phyloP scores from a whole-genome alignment of 148 eudicot genomes.

The Talinum fruticosum region DNA sequence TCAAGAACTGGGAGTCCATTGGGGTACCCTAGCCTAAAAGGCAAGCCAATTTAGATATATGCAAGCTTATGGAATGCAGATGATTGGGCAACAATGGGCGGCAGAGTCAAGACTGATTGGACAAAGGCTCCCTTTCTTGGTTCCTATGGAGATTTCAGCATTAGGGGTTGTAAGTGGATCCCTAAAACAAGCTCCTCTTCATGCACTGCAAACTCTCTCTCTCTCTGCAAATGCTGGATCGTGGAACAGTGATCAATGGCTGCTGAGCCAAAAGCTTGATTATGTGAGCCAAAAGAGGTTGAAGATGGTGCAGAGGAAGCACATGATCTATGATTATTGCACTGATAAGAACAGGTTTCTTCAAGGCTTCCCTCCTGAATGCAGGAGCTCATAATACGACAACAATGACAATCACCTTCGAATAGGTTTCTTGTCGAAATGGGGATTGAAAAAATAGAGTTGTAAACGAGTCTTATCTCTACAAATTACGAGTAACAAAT shows the following conservation, averaged over 20 bases:
- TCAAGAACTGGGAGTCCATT: not conserved
- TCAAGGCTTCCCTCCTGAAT: constrained; percentile 14
- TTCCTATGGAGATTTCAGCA: constrained; percentile 17
- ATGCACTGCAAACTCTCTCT: not conserved
- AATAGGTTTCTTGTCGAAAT: not conserved
- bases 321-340: constrained; percentile 27
- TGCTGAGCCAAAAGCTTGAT: constrained; percentile 3
- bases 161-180: constrained; percentile 3
- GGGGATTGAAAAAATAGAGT: not conserved
- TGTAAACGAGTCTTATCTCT: no score
- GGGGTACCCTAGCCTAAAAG: constrained; percentile 15
- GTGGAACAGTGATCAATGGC: constrained; percentile 12
- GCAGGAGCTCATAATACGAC: not conserved
- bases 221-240: not conserved
- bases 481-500: no score
- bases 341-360: constrained; percentile 14
- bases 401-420: not conserved
- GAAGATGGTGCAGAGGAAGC: constrained; percentile 10
- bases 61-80: constrained; percentile 26
- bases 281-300: not conserved
- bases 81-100: constrained; percentile 27
- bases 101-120: constrained; percentile 24
- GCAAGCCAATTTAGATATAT: constrained; percentile 14
- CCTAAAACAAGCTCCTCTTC: not conserved
- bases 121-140: constrained; percentile 16